These are phyloP conservation scores for Xylaria sp. DNA, from an alignment of 2,329 filamentous ascomycete genomes.

Conservation along the genomic window DNA sequence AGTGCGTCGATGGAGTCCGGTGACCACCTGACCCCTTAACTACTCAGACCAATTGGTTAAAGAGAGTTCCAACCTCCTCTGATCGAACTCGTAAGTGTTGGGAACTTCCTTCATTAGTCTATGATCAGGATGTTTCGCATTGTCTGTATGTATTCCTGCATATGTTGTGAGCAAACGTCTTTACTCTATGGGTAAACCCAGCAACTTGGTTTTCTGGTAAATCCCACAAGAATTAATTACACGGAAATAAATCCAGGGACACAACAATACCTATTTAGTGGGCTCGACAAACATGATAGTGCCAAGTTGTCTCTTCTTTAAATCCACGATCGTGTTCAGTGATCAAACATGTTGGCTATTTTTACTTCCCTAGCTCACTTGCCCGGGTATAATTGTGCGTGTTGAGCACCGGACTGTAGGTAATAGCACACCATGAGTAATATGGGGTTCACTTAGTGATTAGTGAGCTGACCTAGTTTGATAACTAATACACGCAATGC, in stretches of 20 bases:
- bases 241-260: not conserved
- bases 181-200: not conserved
- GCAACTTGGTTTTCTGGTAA: constrained; percentile 1
- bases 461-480: constrained; percentile 10
- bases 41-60: constrained; percentile 9
- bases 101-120: constrained; percentile 14
- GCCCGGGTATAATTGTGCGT: not conserved
- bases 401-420: not conserved
- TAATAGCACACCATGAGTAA: not conserved
- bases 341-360: not conserved
- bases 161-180: constrained; percentile 1
- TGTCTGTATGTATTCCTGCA: constrained; percentile 16
- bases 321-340: not conserved
- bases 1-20: constrained; percentile 21
- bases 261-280: not conserved
- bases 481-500: not conserved
- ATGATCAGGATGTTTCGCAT: constrained; percentile 29
- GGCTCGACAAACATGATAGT: not conserved
- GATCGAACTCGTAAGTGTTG: constrained; percentile 8
- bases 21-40: constrained; percentile 24
- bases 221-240: not conserved
- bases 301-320: not conserved
- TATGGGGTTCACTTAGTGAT: not conserved
- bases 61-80: constrained; percentile 2
- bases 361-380: not conserved